A percentile compares a stretch with the other conserved stretches of the same genome.
Conservation (phyloP, 306 rosid genomes). For the Malus domestica region ASM211411v1 NC_041799.1:4152001-4152500, state of each 20-base stretch:
- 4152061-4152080: constrained; percentile 42
- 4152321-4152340: not conserved
- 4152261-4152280: not conserved
- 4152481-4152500: not conserved
- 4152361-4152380: not conserved
- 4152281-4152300: no score
- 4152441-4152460: not conserved
- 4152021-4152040: constrained; percentile 5
- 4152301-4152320: not conserved
- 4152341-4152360: not conserved
- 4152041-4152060: constrained; percentile 52
- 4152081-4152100: constrained; percentile 93
- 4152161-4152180: constrained; percentile 67
- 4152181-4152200: constrained; percentile 31
- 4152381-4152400: not conserved
- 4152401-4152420: not conserved
- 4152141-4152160: constrained; percentile 67
- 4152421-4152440: not conserved
- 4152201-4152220: not conserved
- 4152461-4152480: not conserved
- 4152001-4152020: no score
- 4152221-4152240: not conserved
- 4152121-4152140: constrained; percentile 46
- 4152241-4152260: constrained; percentile 13
- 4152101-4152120: constrained; percentile 57